Base-by-base conservation (phyloP, 2,329 filamentous ascomycete genomes). In the Capronia americana region DNA sequence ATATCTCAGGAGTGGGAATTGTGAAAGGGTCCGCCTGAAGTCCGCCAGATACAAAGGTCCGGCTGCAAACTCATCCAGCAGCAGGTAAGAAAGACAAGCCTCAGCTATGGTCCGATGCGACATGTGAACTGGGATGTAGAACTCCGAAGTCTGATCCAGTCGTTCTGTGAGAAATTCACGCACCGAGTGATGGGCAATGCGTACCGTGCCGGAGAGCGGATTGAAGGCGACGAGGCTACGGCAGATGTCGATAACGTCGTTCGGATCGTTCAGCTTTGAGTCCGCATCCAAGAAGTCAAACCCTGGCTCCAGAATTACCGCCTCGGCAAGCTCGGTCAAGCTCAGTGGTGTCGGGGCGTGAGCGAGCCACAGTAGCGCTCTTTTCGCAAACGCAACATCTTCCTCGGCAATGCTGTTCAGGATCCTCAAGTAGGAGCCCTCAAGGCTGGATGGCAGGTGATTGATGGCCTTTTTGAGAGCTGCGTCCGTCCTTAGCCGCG, bases 191-290 rank as follows among this genome's bases (percentile, higher is more conserved):
- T 69, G 68, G 5, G 68, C 65, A 4, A 69, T 44, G 11, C 63
- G 50, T 11, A 55, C 51, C 23, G 64, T 66, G 12, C 59, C 20
- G 8, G 68, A 67, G 11, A 61, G 4, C 1, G 54, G 20, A 55
- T 66, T 64, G 38, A 53, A 69, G n/a, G 65, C 28, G 20, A 68
- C 50, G 26, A 69, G 41, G n/a, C 61, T 67, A 26, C 68, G 62
- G 50, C 68, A 69, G 28, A 69, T 69, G n/a, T 69, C 68, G 11
- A 69, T 62, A 17, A 68, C 51, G 23, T 69, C 68, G 12, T 32
- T 62, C 1, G 68, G 62, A 51, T 69, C 68, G 23, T 65, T 65
- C 17, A 69, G 44, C 24, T 56, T 57, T 7, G 48, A 38, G 34
- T 69, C 68, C 1, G 62, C 51, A 48, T 69, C 68, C 14, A 69